These are phyloP conservation scores for Pichia paraexigua DNA, from an alignment of 805 yeast genomes.

Conservation along the genomic window DNA sequence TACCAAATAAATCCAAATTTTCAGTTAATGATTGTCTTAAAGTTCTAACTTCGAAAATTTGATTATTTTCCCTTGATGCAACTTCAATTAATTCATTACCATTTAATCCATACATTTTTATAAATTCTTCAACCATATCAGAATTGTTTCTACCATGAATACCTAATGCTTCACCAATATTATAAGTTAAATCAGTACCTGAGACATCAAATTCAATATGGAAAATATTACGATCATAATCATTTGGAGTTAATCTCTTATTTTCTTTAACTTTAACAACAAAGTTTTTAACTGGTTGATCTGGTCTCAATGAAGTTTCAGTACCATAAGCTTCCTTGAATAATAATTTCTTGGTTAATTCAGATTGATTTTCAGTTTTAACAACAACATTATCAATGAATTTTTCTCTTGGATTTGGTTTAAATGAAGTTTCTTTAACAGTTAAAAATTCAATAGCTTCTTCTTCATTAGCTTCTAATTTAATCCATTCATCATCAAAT, in stretches of 20 bases:
- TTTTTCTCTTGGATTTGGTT: conserved; percentile 51
- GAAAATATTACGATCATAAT: conserved; percentile 91
- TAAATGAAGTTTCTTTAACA: conserved; percentile 49
- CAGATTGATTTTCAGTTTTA: conserved; percentile 30
- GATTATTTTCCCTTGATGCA: conserved; percentile 57
- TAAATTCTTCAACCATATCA: conserved; percentile 58
- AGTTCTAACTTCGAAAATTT: conserved; percentile 63
- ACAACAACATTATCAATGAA: conserved; percentile 36
- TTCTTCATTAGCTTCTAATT: conserved; percentile 13
- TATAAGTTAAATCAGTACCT: conserved; percentile 86
- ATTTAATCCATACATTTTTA: conserved; percentile 62
- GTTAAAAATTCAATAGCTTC: conserved; percentile 37
- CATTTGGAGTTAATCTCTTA: conserved; percentile 81
- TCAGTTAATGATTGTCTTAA: conserved; percentile 75
- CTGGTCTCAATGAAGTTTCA: conserved; percentile 69
- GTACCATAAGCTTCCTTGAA: conserved; percentile 75
- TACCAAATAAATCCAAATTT: conserved; percentile 82
- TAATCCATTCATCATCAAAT: conserved; percentile 25
- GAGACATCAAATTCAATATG: conserved; percentile 89
- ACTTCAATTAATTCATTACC: conserved; percentile 62
- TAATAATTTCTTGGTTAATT: conserved; percentile 60
- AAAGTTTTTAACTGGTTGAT: conserved; percentile 74
- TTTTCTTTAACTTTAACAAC: conserved; percentile 87
- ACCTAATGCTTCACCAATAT: conserved; percentile 95
- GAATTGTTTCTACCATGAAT: conserved; percentile 81